A percentile compares a stretch with the other conserved stretches of the same genome.
Conservation (phyloP, 2,329 filamentous ascomycete species). For the Colletotrichum sansevieriae region DNA sequence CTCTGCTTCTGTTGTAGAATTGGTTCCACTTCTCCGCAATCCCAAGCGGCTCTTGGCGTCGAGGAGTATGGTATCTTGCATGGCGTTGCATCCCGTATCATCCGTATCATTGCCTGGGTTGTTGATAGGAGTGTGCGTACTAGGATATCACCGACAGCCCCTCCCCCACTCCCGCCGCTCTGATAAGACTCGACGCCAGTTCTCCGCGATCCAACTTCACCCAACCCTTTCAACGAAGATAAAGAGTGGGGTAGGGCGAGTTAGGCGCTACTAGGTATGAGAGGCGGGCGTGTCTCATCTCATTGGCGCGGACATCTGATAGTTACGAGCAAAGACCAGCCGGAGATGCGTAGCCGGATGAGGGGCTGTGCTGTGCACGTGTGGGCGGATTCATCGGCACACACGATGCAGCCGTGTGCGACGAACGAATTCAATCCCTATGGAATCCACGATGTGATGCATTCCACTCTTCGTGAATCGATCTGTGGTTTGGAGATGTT, state of each 20-base stretch:
- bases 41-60: neutral
- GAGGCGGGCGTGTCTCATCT: conserved; percentile 31
- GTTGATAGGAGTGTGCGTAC: neutral
- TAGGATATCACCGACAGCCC: neutral
- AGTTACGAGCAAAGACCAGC: neutral
- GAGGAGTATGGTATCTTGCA: conserved; percentile 13
- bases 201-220: conserved; percentile 13
- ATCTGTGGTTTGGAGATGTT: neutral
- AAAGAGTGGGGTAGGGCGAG: conserved; percentile 30
- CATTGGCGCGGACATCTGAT: neutral
- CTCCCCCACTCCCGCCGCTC: conserved; percentile 30
- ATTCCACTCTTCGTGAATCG: conserved; percentile 8
- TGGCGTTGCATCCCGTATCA: neutral
- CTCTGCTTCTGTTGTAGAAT: neutral
- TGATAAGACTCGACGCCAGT: conserved; percentile 6
- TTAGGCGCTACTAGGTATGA: neutral
- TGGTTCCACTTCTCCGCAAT: conserved; percentile 32
- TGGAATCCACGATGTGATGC: conserved; percentile 4
- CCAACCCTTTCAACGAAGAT: conserved; percentile 8
- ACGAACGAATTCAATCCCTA: neutral
- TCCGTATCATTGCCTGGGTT: conserved; percentile 1
- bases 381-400: conserved; percentile 4
- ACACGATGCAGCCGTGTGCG: neutral
- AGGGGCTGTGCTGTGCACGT: neutral
- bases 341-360: conserved; percentile 10